Evolutionary conservation across 495 filamentous ascomycete genomes (phyloP), one percentile per base, ranked within the genome.

Genomic region (Neurospora terricola): DNA sequence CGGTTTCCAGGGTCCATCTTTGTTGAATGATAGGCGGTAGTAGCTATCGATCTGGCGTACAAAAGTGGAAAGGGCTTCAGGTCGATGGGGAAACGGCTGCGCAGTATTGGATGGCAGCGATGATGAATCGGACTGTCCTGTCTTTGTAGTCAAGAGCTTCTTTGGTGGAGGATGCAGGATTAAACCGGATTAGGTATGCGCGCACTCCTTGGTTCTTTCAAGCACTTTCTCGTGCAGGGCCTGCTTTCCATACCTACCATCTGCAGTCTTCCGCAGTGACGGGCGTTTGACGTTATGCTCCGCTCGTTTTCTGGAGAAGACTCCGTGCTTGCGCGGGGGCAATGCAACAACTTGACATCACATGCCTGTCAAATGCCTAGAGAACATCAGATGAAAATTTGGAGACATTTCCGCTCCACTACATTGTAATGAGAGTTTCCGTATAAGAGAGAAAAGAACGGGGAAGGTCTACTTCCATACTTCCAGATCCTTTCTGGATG

Each of bases 1-100:
- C 78, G 78, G 34, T 80, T 76, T n/a, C 66, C 72, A 39, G 73
- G 39, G 21, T 81, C 78, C 12, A 75, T 45, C 76, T 77, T 79
- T 12, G 6, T 75, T 68, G 4, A 34, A 14, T 34, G 27, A 34
- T 27, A 38, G 27, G 54, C 6, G 12, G 54, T 66, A 36, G 54
- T 66, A 34, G 54, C 54, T 66, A 66, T 66, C 14, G 54, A 34
- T 66, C 54, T 66, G 54, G 14, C 27, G 54, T 30, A 66, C 14
- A 66, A 36, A 12, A 66, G 54, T 66, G 54, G 54, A 34, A 66
- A 66, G 12, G 27, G 27, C 14, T 66, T 66, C 54, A 18, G 27
- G 14, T 66, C 30, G 14, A 66, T 34, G 30, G 12, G 54, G 27
- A 34, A 34, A 27, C 14, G 54, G 54, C 27, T 66, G 6, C 54